Base-by-base conservation (phyloP, 345 rosid species). In the Eucalyptus pauciflora region DNA sequence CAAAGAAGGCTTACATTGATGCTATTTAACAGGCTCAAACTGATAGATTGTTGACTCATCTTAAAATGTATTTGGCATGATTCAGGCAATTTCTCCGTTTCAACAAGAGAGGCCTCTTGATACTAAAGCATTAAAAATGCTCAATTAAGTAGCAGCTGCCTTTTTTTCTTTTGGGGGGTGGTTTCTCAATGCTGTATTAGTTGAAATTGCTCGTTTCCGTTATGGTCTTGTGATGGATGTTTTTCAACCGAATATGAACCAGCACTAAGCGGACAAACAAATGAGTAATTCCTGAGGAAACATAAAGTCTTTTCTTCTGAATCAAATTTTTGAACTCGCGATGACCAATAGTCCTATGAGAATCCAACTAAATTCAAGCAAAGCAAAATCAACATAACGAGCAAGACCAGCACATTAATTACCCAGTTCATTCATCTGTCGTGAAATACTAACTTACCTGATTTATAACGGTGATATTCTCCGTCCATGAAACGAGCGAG, bases 401-500 rank as follows among this genome's bases (percentile, higher is more conserved):
- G 43, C 12, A 1, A 67, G 17, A 67, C 79, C 43, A 2, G 79
- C 20, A 67, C 11, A 33, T 67, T 67, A 64, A n/a, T n/a, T 7
- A 64, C 76, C 18, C 76, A 15, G 41, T 67, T 67, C 15, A 31
- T 64, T 67, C 37, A 67, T n/a, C 41, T 31, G 41, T 67, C 41
- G 33, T 33, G 33, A 33, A 33, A 33, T 33, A 33, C 33, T 33
- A 33, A 33, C 33, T 33, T 33, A 20, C 27, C 27, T 1, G 2
- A 3, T 20, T 8, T 0, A 90, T 95, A 94, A 52, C 31, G 56
- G 27, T 41, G 12, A 37, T 92, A 93, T 50, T 87, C 1, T 89
- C 81, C 89, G 33, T 45, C 91, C 96, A 96, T 95, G 60, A 91
- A 94, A 64, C 81, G 64, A 4, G 52, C 52, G 31, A 97, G 92